Percentiles rank a stretch among this genome's conserved stretches.
Evolutionary conservation across 1,284 basidiomycete genomes (phyloP).

Genomic region (Pyrrhoderma noxium): DNA sequence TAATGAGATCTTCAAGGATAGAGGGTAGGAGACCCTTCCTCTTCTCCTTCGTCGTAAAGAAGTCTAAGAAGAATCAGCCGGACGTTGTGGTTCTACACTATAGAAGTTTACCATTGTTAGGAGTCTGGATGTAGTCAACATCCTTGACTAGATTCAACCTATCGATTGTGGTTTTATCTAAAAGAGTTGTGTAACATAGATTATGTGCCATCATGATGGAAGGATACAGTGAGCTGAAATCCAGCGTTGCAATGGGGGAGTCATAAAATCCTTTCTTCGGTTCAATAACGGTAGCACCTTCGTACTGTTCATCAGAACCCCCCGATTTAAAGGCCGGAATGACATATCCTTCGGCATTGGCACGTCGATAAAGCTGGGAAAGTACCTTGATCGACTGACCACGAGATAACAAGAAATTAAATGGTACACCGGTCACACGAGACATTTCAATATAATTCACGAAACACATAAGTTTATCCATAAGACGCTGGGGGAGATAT

Average conservation of each 20-base stretch:
- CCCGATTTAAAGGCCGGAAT: constrained; percentile 80
- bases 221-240: constrained; percentile 95
- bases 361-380: constrained; percentile 86
- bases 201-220: constrained; percentile 99
- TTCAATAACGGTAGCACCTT: constrained; percentile 96
- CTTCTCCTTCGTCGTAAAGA: constrained; percentile 66
- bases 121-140: constrained; percentile 85
- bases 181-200: constrained; percentile 88
- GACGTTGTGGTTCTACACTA: background rate
- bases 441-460: constrained; percentile 96
- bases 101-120: constrained; percentile 72
- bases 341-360: constrained; percentile 82
- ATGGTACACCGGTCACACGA: constrained; percentile 94
- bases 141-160: constrained; percentile 72
- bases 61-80: constrained; percentile 45
- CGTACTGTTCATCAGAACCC: constrained; percentile 90
- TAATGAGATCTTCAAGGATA: constrained; percentile 88
- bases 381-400: constrained; percentile 97
- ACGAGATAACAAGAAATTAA: constrained; percentile 86
- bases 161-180: constrained; percentile 74
- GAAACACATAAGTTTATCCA: constrained; percentile 97
- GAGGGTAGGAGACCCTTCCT: constrained; percentile 86
- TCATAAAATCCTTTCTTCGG: constrained; percentile 92
- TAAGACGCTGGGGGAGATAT: constrained; percentile 86
- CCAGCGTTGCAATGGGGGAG: constrained; percentile 88